Percentiles rank a stretch among this genome's conserved stretches.
Conservation (phyloP, 257 asterid genomes). For the Penstemon newberryi region DNA sequence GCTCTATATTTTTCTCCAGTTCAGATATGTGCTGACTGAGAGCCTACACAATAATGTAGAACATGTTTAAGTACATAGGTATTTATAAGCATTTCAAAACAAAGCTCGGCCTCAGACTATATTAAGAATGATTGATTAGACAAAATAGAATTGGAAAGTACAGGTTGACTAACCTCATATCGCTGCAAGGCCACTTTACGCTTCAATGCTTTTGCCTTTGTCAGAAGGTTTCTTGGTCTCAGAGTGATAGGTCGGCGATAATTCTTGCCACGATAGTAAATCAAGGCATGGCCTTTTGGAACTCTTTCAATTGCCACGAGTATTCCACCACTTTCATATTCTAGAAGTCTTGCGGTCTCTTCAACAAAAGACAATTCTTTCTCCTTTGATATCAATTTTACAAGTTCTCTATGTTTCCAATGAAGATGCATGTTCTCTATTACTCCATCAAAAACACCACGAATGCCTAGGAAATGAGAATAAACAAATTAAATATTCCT, state of each 20-base stretch:
- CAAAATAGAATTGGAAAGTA: constrained; percentile 24
- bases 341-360: constrained; percentile 93
- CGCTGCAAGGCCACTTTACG: constrained; percentile 96
- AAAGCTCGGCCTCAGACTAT: not conserved
- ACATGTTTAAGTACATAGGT: constrained; percentile 26
- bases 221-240: constrained; percentile 96
- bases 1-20: constrained; percentile 77
- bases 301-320: constrained; percentile 82
- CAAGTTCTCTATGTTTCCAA: constrained; percentile 98
- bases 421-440: constrained; percentile 99
- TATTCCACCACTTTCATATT: constrained; percentile 95
- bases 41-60: constrained; percentile 54
- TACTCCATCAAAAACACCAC: constrained; percentile 97
- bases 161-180: constrained; percentile 66
- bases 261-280: constrained; percentile 95
- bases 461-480: constrained; percentile 64
- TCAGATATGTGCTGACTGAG: constrained; percentile 93
- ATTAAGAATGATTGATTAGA: constrained; percentile 7
- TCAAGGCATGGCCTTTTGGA: constrained; percentile 81
- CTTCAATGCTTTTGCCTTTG: constrained; percentile 96
- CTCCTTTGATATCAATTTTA: constrained; percentile 89
- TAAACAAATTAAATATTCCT: constrained; percentile 24
- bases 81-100: not conserved
- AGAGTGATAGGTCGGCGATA: constrained; percentile 76
- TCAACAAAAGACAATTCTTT: constrained; percentile 77